Base-by-base conservation (phyloP, 305 asterid species). In the Andrographis paniculata region DNA sequence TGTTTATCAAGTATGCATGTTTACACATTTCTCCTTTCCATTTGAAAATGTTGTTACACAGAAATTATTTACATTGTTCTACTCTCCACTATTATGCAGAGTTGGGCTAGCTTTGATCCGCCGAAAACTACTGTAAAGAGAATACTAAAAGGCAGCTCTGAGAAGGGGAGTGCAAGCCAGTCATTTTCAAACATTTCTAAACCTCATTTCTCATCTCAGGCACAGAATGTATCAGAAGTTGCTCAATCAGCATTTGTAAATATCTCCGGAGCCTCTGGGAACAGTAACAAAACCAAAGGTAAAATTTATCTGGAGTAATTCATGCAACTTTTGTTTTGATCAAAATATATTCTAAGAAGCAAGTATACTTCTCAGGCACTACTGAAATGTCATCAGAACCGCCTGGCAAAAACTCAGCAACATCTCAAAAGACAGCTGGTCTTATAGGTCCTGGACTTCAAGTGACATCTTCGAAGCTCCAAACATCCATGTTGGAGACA, bases 121-220 rank as follows among this genome's bases (percentile, higher is more conserved):
- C 77, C 77, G n/a, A 87, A 81, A 71, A 79, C 94, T 63, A 87
- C 93, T 52, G 82, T 91, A 10, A 77, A 77, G 65, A 77, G 99
- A 74, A 69, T 75, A 52, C 66, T 75, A 58, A 76, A 73, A 63
- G 82, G 63, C 54, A 79, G 80, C 50, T 40, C 14, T 60, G 73
- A 63, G 54, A 69, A 72, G 58, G 62, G 60, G 39, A 72, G 74
- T 66, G 52, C 80, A 51, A 71, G 20, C 48, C 76, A 61, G 38
- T 69, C 80, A 62, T 58, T 65, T 40, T 45, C 56, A 58, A 69
- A 69, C 37, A 59, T 62, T 48, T 74, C 71, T 53, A 64, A 72
- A 58, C 82, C 66, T 48, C 66, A 55, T 63, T 67, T 59, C 55
- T 59, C 65, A 61, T 64, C 70, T 68, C 75, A 60, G 56, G 63